Evolutionary conservation across 2,329 filamentous ascomycete genomes (phyloP).

Genomic region (Beauveria pseudobassiana): DNA sequence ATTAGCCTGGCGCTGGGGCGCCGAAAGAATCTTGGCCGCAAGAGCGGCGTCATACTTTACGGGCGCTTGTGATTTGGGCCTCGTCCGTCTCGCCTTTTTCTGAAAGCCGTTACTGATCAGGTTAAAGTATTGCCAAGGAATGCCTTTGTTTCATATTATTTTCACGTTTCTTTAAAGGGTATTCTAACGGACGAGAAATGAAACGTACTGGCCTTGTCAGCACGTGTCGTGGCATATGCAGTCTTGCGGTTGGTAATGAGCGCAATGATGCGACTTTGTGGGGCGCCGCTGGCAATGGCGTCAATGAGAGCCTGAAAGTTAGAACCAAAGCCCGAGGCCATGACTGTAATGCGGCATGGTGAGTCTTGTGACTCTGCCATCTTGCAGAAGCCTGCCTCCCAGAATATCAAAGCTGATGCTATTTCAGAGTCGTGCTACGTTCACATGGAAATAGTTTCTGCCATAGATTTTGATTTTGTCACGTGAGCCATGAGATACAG

Average conservation of each 20-base stretch:
- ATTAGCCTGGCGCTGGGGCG: slow-evolving; percentile 55
- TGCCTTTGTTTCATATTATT: slow-evolving; percentile 26
- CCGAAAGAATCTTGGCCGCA: slow-evolving; percentile 54
- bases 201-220: slow-evolving; percentile 31
- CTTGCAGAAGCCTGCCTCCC: background rate
- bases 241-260: slow-evolving; percentile 42
- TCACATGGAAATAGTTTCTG: too few relatives aligned
- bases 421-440: too few relatives aligned
- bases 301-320: slow-evolving; percentile 70
- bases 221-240: slow-evolving; percentile 35
- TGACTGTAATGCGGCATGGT: slow-evolving; percentile 51
- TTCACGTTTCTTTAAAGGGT: too few relatives aligned
- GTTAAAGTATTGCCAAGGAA: slow-evolving; percentile 76
- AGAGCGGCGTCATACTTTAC: slow-evolving; percentile 69
- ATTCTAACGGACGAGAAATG: too few relatives aligned
- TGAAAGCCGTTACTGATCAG: slow-evolving; percentile 63
- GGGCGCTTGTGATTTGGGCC: slow-evolving; percentile 44
- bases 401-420: too few relatives aligned
- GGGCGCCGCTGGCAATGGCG: slow-evolving; percentile 29
- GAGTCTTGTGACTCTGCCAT: background rate
- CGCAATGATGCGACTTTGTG: slow-evolving; percentile 34
- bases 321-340: slow-evolving; percentile 66
- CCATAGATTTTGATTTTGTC: too few relatives aligned
- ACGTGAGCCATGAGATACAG: too few relatives aligned
- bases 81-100: slow-evolving; percentile 53